Base-by-base conservation (phyloP, 2,329 filamentous ascomycete genomes). In the Sarocladiaceae sp. region DNA sequence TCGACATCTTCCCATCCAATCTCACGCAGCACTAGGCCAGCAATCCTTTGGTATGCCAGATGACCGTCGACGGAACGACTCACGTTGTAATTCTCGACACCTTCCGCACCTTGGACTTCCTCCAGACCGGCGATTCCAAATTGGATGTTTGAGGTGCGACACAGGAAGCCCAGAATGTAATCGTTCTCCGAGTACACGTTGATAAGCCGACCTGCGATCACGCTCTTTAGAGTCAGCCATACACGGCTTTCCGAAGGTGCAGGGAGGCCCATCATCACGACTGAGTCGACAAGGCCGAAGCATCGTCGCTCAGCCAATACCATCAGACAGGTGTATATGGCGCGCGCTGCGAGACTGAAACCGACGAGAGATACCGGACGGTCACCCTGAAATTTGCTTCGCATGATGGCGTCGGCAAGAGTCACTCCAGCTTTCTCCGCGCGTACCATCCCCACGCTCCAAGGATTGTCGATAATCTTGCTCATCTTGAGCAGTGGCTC, bases 181-280 rank as follows among this genome's bases (percentile, higher is more conserved):
- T 97, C 91, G 37, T 88, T 86, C 43, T 84, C 81, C 1, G 87
- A 94, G 60, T 83, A 96, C 3, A 93, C 88, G 54, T 96, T 97
- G 57, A 96, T 75, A n/a, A 96, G 71, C 18, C 89, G 80, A 0
- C 90, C 89, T 32, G 80, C 76, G 3, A 95, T 88, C 2, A 91
- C 85, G 47, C 80, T 83, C 50, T 86, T 82, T 57, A 95, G 75
- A 5, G 80, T 73, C 21, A 84, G 73, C 90, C 91, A 96, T 44
- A 86, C 80, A 6, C 74, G 71, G 2, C 74, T 74, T 18, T 84
- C 76, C 1, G 85, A 80, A 0, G 90, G 88, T 5, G 83, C 82
- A 0, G 91, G 89, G 0, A 85, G 76, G 2, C 91, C 91, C 59
- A 96, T 88, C 44, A 97, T 60, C 20, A 95, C 79, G 2, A 85